Percentiles rank a stretch among this genome's conserved stretches.
phyloP scores from a whole-genome alignment of 1,284 basidiomycete species.

The Cystobasidiaceae sp. region DNA sequence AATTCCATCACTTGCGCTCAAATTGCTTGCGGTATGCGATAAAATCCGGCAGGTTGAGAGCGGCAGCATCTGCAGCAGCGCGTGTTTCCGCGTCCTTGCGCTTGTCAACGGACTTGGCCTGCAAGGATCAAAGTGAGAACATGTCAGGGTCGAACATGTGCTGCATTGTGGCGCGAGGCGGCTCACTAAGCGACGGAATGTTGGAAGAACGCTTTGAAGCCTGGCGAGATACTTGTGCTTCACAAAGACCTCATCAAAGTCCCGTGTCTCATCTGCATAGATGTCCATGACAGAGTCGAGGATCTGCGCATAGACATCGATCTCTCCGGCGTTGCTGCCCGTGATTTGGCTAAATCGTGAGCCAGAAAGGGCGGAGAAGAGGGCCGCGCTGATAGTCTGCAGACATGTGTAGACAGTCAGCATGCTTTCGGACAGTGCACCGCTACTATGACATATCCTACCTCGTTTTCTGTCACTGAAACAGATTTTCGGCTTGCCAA shows the following conservation, averaged over 20 bases:
- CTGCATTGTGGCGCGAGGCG: not conserved
- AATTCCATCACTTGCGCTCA: constrained; percentile 32
- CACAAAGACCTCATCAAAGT: constrained; percentile 74
- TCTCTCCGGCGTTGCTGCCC: constrained; percentile 43
- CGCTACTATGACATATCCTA: constrained; percentile 45
- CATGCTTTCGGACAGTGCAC: constrained; percentile 21
- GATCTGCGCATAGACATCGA: constrained; percentile 73
- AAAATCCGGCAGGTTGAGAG: constrained; percentile 81
- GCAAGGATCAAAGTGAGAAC: not conserved
- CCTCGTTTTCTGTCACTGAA: constrained; percentile 65
- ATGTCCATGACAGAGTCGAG: constrained; percentile 86
- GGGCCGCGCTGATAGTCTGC: constrained; percentile 63
- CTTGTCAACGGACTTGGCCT: constrained; percentile 53
- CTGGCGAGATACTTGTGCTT: constrained; percentile 55
- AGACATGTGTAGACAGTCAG: not conserved
- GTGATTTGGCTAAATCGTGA: constrained; percentile 45
- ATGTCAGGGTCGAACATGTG: not conserved
- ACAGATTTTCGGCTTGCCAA: constrained; percentile 63
- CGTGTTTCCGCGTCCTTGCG: constrained; percentile 50
- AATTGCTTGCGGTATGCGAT: constrained; percentile 71
- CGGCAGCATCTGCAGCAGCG: constrained; percentile 51
- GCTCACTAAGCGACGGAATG: constrained; percentile 58
- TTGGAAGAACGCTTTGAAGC: constrained; percentile 56
- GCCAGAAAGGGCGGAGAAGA: constrained; percentile 56
- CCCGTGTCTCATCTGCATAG: constrained; percentile 80